Evolutionary conservation across 1,284 basidiomycete species (phyloP), one percentile per base, ranked within the genome.

Genomic region (Ganoderma meredithae): DNA sequence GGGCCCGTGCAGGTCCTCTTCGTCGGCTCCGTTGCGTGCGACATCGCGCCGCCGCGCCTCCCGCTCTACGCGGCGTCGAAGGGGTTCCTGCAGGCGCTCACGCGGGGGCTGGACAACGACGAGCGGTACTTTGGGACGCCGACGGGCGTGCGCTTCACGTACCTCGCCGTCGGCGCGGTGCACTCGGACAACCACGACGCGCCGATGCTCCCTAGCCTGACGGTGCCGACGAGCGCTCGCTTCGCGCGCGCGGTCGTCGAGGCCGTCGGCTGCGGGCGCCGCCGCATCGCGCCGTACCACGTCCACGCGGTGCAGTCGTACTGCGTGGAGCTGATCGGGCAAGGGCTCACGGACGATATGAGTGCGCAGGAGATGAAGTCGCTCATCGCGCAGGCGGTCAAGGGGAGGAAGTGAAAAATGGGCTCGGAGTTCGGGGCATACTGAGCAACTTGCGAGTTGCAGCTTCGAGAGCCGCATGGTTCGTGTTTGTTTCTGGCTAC

Each of bases 1-100:
- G 74, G 74, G 6, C 77, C 77, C 43, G 75, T 74, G 33, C 64
- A 72, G 60, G 73, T 76, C 39, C 63, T 73, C 12, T 78, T 76
- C 73, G 67, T 75, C 47, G 75, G 77, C 63, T 78, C 77, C 15
- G 63, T 68, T 55, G 72, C 74, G 1, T 67, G 60, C 47, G 74
- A 76, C 67, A 61, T 74, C 64, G 65, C 65, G 25, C 72, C 75
- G 4, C 69, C 73, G 12, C 75, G 74, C 15, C 70, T 77, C 58
- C 41, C 71, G 39, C 67, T 74, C 53, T 78, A 78, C 71, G 72
- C 73, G 27, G 69, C 73, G 22, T 71, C 74, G 12, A 77, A 78
- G 66, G 62, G 68, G 3, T 77, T 76, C 73, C 69, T 78, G 60
- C 44, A 73, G 60, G 71, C 69, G 22, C 75, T 77, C 67, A 62